Evolutionary conservation across 1,139 yeast genomes (phyloP).

Genomic region (Debaryomyces psychrophilus): DNA sequence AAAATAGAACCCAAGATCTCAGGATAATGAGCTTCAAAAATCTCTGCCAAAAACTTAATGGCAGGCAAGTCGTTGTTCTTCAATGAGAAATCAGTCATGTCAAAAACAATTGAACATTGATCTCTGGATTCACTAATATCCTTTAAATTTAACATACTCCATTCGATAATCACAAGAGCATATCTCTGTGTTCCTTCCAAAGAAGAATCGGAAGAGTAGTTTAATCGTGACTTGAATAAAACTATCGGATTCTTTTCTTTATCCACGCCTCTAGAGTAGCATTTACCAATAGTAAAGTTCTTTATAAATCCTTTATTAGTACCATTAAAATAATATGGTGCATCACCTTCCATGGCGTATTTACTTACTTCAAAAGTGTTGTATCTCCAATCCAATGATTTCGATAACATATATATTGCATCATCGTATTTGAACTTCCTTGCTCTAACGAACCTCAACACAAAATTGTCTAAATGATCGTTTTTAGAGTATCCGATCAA

Average conservation of each 20-base stretch:
- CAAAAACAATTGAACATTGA: conserved; percentile 45
- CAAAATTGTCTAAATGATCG: conserved; percentile 40
- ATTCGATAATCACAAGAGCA: conserved; percentile 44
- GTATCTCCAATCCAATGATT: conserved; percentile 44
- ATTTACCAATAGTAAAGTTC: conserved; percentile 42
- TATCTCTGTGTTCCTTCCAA: conserved; percentile 42
- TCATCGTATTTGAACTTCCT: conserved; percentile 43
- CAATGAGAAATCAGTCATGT: conserved; percentile 50
- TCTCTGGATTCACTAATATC: conserved; percentile 42
- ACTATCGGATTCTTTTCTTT: conserved; percentile 41
- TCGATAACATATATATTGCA: conserved; percentile 38
- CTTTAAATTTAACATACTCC: conserved; percentile 40
- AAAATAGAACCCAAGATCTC: conserved; percentile 46
- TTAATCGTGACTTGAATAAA: conserved; percentile 44
- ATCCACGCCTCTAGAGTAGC: conserved; percentile 45
- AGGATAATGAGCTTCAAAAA: conserved; percentile 54
- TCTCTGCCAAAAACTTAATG: conserved; percentile 48
- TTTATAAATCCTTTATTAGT: conserved; percentile 40
- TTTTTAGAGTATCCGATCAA: conserved; percentile 28
- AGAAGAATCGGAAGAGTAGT: conserved; percentile 45
- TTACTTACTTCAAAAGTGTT: conserved; percentile 32
- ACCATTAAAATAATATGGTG: conserved; percentile 35
- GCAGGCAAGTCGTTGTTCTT: conserved; percentile 50
- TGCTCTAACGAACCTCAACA: conserved; percentile 45
- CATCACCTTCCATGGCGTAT: conserved; percentile 45